phyloP scores from a whole-genome alignment of 2,329 filamentous ascomycete species.

The Talaromyces rugulosus region DNA sequence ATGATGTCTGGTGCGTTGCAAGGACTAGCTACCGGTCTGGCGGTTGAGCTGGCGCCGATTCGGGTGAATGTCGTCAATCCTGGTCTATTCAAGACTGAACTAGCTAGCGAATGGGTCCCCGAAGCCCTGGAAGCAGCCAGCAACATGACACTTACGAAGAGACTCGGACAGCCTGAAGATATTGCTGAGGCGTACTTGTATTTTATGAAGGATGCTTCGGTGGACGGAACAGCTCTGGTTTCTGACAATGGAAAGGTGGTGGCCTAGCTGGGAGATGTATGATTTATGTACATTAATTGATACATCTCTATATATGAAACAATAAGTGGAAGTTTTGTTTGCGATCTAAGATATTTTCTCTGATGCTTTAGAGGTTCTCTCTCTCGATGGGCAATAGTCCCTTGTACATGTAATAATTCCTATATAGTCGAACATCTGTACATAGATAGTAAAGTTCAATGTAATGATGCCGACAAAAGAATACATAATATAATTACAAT shows the following conservation, averaged over 20 bases:
- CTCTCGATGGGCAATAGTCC: no score
- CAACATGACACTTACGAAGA: constrained; percentile 25
- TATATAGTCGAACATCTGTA: neutral
- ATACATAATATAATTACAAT: neutral
- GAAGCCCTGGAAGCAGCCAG: constrained; percentile 11
- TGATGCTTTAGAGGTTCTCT: no score
- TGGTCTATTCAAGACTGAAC: constrained; percentile 49
- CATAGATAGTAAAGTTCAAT: neutral
- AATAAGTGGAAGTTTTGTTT: no score
- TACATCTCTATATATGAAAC: no score
- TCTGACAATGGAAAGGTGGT: constrained; percentile 29
- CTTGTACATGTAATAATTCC: no score
- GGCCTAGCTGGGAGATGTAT: neutral
- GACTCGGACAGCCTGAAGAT: constrained; percentile 38
- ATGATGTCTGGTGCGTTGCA: constrained; percentile 23
- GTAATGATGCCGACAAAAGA: neutral
- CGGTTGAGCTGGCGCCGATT: constrained; percentile 60
- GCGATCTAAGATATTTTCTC: no score
- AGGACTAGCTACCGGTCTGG: constrained; percentile 38
- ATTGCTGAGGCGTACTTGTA: constrained; percentile 48
- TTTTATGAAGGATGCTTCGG: constrained; percentile 30
- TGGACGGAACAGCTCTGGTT: constrained; percentile 38
- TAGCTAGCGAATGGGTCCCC: constrained; percentile 15
- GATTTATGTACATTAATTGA: neutral
- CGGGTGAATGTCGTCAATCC: constrained; percentile 61